Percentiles rank a stretch among this genome's conserved stretches.
These are phyloP conservation scores for Spathaspora girioi DNA, from an alignment of 805 yeast species.

Conservation along the genomic window DNA sequence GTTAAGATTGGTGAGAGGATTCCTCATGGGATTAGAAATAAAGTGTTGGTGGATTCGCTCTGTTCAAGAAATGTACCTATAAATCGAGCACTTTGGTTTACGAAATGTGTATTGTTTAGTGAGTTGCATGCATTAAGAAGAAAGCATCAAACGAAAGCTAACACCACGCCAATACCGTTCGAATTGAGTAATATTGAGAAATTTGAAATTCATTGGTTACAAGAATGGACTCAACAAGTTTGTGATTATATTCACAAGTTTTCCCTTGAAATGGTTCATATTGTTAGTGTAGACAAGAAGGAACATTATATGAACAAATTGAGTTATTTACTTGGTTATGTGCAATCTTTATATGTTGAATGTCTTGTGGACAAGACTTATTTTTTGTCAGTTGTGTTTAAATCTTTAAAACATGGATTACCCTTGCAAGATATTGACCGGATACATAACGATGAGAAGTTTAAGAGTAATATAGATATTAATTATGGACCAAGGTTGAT, in stretches of 20 bases:
- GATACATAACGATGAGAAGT: no score
- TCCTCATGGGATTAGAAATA: conserved; percentile 87
- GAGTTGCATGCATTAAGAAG: conserved; percentile 43
- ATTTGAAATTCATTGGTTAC: conserved; percentile 62
- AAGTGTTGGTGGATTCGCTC: conserved; percentile 69
- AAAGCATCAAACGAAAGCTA: conserved; percentile 21
- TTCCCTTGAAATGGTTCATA: conserved; percentile 35
- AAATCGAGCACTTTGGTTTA: conserved; percentile 85
- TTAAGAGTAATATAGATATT: conserved; percentile 15
- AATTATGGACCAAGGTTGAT: conserved; percentile 34
- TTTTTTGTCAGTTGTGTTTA: conserved; percentile 63
- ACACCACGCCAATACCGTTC: conserved; percentile 5
- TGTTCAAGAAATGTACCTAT: conserved; percentile 66
- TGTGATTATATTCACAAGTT: conserved; percentile 54
- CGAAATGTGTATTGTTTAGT: conserved; percentile 80
- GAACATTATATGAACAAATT: conserved; percentile 47
- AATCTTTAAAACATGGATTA: conserved; percentile 41
- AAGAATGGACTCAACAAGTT: conserved; percentile 89
- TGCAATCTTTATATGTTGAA: conserved; percentile 66
- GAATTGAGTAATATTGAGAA: conserved; percentile 13
- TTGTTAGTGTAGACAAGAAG: conserved; percentile 25
- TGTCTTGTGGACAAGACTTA: conserved; percentile 57
- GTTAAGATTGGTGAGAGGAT: conserved; percentile 68
- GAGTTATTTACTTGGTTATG: conserved; percentile 55
- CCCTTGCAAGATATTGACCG: conserved; percentile 21